Percentiles rank a stretch among this genome's conserved stretches.
These are phyloP conservation scores for Diaporthe capsici DNA, from an alignment of 2,329 filamentous ascomycete genomes.

Conservation along the genomic window DNA sequence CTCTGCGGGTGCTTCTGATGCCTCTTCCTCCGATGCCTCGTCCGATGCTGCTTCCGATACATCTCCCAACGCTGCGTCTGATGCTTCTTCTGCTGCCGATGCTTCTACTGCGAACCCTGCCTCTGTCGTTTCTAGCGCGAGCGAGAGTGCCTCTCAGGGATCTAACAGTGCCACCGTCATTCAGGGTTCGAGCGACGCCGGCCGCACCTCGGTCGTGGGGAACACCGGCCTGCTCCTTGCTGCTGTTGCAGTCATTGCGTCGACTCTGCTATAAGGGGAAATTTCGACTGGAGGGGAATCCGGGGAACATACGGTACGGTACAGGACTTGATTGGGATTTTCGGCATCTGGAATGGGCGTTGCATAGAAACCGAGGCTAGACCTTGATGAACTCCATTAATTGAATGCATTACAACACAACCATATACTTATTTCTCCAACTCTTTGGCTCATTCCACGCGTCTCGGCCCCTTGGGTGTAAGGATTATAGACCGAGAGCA, in stretches of 20 bases:
- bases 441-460: too few species aligned
- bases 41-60: neutral
- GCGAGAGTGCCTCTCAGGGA: constrained; percentile 24
- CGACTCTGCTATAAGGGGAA: constrained; percentile 6
- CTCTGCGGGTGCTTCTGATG: constrained; percentile 10
- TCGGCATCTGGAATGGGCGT: constrained; percentile 23
- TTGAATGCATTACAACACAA: neutral
- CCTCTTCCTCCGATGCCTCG: neutral
- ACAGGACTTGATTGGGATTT: neutral
- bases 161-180: constrained; percentile 25
- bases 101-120: constrained; percentile 22
- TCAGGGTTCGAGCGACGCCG: constrained; percentile 17
- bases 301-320: neutral
- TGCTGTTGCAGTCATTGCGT: constrained; percentile 26
- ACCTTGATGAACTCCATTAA: constrained; percentile 18
- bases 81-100: neutral
- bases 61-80: neutral
- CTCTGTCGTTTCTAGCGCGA: constrained; percentile 25
- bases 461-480: rapidly evolving
- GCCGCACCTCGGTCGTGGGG: neutral
- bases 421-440: rapidly evolving
- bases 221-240: constrained; percentile 25
- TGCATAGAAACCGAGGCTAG: constrained; percentile 29
- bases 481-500: neutral
- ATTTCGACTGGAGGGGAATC: neutral